Evolutionary conservation across 2,329 filamentous ascomycete species (phyloP).

Genomic region (Clonostachys rhizophaga): DNA sequence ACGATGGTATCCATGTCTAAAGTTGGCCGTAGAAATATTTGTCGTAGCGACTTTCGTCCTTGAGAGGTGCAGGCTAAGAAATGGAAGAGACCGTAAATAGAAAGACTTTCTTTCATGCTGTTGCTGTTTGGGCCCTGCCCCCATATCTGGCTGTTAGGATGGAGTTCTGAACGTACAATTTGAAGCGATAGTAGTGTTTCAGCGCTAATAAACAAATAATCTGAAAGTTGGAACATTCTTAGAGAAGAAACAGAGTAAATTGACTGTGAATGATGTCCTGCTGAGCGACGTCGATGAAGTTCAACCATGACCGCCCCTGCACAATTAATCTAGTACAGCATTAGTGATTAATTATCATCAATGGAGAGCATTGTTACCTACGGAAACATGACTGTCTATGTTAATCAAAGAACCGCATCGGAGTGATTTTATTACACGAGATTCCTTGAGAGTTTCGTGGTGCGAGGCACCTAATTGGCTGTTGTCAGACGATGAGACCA

Average conservation of each 20-base stretch:
- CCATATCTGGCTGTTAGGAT: conserved; percentile 76
- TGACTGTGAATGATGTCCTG: conserved; percentile 29
- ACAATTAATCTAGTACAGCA: conserved; percentile 61
- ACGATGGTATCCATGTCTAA: conserved; percentile 63
- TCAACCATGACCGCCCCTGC: conserved; percentile 83
- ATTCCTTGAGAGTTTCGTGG: conserved; percentile 25
- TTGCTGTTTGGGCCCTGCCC: conserved; percentile 39
- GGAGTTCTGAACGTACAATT: conserved; percentile 76
- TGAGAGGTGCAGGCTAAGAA: conserved; percentile 72
- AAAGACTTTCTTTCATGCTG: conserved; percentile 75
- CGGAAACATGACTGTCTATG: conserved; percentile 67
- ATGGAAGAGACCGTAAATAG: conserved; percentile 78
- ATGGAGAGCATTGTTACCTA: conserved; percentile 22
- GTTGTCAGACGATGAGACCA: background rate
- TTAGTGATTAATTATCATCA: background rate
- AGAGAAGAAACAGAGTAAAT: conserved; percentile 45
- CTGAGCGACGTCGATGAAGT: conserved; percentile 56
- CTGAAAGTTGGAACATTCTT: conserved; percentile 68
- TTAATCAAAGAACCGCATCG: conserved; percentile 68
- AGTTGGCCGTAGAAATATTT: conserved; percentile 77
- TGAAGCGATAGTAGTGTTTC: conserved; percentile 82
- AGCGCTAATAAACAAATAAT: conserved; percentile 71
- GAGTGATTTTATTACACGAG: conserved; percentile 57
- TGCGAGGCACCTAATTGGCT: background rate
- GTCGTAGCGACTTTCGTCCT: conserved; percentile 69